phyloP scores from a whole-genome alignment of 805 yeast genomes.

The Cyberlindnera americana region DNA sequence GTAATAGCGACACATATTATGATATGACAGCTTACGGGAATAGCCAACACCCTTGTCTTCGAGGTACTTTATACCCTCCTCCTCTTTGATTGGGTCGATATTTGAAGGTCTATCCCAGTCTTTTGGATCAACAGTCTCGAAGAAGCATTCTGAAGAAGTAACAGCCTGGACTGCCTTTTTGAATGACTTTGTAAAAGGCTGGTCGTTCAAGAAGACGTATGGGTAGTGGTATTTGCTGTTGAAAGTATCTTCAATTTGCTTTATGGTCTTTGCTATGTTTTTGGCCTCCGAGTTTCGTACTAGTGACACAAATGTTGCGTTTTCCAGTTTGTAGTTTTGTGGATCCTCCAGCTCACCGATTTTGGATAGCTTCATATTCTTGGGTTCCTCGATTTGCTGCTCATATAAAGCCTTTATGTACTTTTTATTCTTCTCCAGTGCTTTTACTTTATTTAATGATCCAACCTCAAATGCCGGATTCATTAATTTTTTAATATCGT shows the following conservation, averaged over 20 bases:
- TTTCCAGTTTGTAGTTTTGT: constrained; percentile 38
- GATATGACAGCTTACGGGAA: constrained; percentile 61
- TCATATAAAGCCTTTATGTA: constrained; percentile 7
- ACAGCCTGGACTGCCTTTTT: constrained; percentile 38
- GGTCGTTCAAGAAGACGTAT: constrained; percentile 75
- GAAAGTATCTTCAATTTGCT: constrained; percentile 59
- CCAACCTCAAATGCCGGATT: constrained; percentile 22
- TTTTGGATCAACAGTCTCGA: constrained; percentile 40
- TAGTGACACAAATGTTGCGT: constrained; percentile 70
- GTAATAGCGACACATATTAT: constrained; percentile 83
- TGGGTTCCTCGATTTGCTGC: constrained; percentile 29
- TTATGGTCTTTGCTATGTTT: constrained; percentile 49
- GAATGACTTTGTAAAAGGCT: constrained; percentile 57
- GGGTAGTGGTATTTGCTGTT: constrained; percentile 74
- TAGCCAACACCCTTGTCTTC: constrained; percentile 49
- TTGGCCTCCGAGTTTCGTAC: constrained; percentile 65
- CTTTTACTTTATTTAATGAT: constrained; percentile 10
- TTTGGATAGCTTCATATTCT: constrained; percentile 16
- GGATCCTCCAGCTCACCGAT: constrained; percentile 13
- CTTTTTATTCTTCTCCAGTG: constrained; percentile 14
- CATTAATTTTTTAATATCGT: constrained; percentile 13
- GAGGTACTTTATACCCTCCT: constrained; percentile 38
- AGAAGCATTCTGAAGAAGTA: constrained; percentile 41
- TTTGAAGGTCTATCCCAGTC: constrained; percentile 60
- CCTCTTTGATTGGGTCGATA: constrained; percentile 46